Evolutionary conservation across 441 rosid genomes (phyloP).

Genomic region (Mallotus repandus): DNA sequence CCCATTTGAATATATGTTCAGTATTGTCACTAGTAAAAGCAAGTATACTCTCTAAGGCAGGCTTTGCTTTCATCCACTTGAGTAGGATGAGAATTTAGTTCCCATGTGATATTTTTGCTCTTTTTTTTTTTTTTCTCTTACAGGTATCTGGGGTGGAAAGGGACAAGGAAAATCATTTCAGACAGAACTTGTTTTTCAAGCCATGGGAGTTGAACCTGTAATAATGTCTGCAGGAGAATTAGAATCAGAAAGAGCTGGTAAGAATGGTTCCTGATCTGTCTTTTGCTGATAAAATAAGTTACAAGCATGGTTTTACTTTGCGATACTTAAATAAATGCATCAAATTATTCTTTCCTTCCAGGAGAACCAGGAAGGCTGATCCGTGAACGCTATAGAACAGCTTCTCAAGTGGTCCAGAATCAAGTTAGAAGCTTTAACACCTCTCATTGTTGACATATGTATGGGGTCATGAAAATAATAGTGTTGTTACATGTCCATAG

Average conservation of each 20-base stretch:
- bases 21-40: neutral
- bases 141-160: constrained; percentile 99
- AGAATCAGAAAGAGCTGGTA: constrained; percentile 96
- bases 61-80: neutral
- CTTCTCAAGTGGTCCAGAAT: constrained; percentile 98
- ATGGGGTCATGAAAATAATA: constrained; percentile 28
- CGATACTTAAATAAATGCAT: neutral
- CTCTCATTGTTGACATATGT: constrained; percentile 43
- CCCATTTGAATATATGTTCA: neutral
- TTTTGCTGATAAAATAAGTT: neutral
- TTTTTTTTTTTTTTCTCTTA: constrained; percentile 6
- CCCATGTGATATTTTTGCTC: neutral
- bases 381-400: constrained; percentile 92
- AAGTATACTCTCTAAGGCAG: neutral
- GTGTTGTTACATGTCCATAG: neutral
- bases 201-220: constrained; percentile 89
- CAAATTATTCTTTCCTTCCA: constrained; percentile 26
- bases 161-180: constrained; percentile 98
- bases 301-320: neutral
- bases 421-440: constrained; percentile 78
- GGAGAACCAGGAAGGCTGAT: constrained; percentile 94
- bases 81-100: constrained; percentile 1
- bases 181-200: constrained; percentile 89
- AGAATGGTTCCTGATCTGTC: constrained; percentile 20
- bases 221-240: constrained; percentile 97